Percentiles rank a stretch among this genome's conserved stretches.
These are phyloP conservation scores for Strigomonas galati DNA, from an alignment of 208 protist genomes.

Conservation along the genomic window DNA sequence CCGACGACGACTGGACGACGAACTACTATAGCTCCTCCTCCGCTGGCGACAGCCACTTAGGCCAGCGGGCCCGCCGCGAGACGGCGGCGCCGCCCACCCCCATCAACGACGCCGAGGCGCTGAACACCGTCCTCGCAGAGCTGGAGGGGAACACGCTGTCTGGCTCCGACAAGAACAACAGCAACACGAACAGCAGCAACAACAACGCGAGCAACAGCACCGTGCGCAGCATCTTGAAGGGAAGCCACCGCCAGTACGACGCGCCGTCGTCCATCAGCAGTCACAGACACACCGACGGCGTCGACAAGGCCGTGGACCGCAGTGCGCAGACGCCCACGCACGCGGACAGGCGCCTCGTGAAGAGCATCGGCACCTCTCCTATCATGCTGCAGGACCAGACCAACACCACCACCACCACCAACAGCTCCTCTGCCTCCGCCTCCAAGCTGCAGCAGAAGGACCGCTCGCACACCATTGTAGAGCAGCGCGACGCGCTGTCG, in stretches of 20 bases:
- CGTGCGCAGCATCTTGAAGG: not conserved
- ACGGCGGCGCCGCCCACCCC: not conserved
- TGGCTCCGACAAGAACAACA: not conserved
- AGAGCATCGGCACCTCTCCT: conserved; percentile 50
- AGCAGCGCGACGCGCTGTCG: conserved; percentile 7
- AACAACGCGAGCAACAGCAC: conserved; percentile 2
- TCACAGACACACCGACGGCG: not conserved
- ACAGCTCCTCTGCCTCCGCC: conserved; percentile 17
- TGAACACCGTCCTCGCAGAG: not conserved
- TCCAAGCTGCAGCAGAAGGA: conserved; percentile 9
- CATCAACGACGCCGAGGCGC: conserved; percentile 8
- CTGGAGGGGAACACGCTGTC: not conserved
- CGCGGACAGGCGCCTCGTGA: not conserved
- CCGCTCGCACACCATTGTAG: conserved; percentile 29
- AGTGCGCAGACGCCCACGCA: not conserved
- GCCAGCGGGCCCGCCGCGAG: not conserved
- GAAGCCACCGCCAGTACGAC: no score
- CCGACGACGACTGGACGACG: conserved; percentile 14
- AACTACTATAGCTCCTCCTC: conserved; percentile 14
- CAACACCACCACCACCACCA: not conserved
- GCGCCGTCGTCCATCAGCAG: no score
- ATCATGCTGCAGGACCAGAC: conserved; percentile 13
- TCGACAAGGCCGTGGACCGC: not conserved
- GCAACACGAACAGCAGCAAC: conserved; percentile 11
- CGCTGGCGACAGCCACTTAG: not conserved